phyloP scores from a whole-genome alignment of 2,329 filamentous ascomycete genomes.

The Hypoxylon sp. region DNA sequence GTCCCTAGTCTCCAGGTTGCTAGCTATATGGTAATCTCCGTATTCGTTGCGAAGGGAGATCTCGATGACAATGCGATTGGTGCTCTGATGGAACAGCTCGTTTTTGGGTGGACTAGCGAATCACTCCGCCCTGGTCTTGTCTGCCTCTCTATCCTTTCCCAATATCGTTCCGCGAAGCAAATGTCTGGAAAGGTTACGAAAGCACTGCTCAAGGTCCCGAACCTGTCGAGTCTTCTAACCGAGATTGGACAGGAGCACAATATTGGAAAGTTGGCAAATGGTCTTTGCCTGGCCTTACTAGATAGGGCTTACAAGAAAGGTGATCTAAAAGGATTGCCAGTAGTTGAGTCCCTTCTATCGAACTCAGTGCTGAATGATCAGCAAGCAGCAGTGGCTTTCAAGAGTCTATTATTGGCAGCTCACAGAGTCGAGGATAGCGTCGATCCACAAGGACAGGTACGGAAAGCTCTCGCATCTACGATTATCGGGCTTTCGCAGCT shows the following conservation, averaged over 20 bases:
- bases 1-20: constrained; percentile 83
- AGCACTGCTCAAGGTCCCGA: constrained; percentile 69
- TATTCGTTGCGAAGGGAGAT: constrained; percentile 83
- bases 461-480: constrained; percentile 70
- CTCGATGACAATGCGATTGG: constrained; percentile 83
- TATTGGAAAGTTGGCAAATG: constrained; percentile 75
- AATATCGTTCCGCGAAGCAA: constrained; percentile 75
- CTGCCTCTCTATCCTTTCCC: constrained; percentile 82
- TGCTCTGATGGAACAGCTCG: constrained; percentile 88
- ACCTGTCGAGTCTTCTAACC: constrained; percentile 66
- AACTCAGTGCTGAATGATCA: constrained; percentile 68
- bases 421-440: constrained; percentile 64
- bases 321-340: constrained; percentile 63
- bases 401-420: constrained; percentile 68
- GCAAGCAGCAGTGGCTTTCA: constrained; percentile 71
- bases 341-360: constrained; percentile 69
- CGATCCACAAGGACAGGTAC: constrained; percentile 63
- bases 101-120: constrained; percentile 76
- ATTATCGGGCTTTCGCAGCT: constrained; percentile 72
- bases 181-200: constrained; percentile 76
- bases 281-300: constrained; percentile 72
- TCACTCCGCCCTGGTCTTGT: constrained; percentile 78
- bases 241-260: constrained; percentile 71
- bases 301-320: constrained; percentile 69
- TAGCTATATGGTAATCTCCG: constrained; percentile 88